A percentile compares a stretch with the other conserved stretches of the same genome.
Conservation (phyloP, 768 basidiomycete species). For the Tricholoma sp. region DNA sequence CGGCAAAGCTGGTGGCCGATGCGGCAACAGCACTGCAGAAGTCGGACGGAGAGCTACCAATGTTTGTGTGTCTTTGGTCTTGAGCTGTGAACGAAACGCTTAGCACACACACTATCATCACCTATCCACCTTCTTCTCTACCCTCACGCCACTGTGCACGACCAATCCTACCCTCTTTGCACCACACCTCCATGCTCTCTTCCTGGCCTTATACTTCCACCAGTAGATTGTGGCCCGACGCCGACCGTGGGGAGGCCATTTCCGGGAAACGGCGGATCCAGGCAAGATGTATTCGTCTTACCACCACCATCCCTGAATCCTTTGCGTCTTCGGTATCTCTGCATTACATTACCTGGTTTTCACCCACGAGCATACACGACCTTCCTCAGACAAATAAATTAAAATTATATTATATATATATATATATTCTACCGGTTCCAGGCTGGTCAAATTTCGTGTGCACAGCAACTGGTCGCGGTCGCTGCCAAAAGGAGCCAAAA, state of each 20-base stretch:
- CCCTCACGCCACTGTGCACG: conserved; percentile 66
- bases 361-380: too few relatives aligned
- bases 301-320: conserved; percentile 24
- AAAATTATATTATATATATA: too few relatives aligned
- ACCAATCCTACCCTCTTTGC: conserved; percentile 69
- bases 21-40: background rate
- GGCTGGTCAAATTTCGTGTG: too few relatives aligned
- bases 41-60: background rate
- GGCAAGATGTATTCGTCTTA: conserved; percentile 37
- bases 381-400: too few relatives aligned
- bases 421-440: too few relatives aligned
- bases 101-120: conserved; percentile 40
- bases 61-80: background rate
- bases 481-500: too few relatives aligned
- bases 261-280: conserved; percentile 24
- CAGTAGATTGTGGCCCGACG: conserved; percentile 42
- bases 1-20: conserved; percentile 2
- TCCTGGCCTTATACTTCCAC: conserved; percentile 64
- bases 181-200: conserved; percentile 67
- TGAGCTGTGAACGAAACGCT: too few relatives aligned
- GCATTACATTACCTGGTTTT: too few relatives aligned
- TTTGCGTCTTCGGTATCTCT: too few relatives aligned
- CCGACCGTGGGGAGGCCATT: conserved; percentile 45
- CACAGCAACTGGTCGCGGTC: too few relatives aligned
- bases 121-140: conserved; percentile 60